Evolutionary conservation across 805 yeast genomes (phyloP), one percentile per base, ranked within the genome.

Genomic region (Yarrowia porcina): DNA sequence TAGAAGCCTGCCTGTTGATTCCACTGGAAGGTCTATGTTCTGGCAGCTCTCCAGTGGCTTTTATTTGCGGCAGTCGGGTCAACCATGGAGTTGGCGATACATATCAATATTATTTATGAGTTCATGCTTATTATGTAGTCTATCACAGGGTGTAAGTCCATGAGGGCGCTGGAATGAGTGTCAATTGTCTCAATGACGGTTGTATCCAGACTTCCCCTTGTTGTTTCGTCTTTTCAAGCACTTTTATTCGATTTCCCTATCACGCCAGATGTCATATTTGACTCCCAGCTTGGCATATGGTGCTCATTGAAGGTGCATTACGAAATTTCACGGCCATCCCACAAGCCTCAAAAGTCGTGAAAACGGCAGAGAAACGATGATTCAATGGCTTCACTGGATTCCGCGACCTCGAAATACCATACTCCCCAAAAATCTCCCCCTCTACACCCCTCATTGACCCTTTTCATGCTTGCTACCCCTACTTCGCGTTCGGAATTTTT

Each of bases 231-330:
- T 12, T 2, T n/a, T 6, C 12, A 3, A 6, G 10, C 18, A 21
- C 18, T 8, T n/a, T 13, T 41, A 15, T 2, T 1, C 7, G 44
- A 21, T 11, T 21, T 39, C 6, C 13, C 15, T 3, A 20, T 7
- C 20, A 4, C 17, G n/a, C n/a, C 20, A 12, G 6, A 7, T 8
- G 18, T 12, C 3, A 8, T 15, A 2, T 23, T 41, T 23, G 3
- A 4, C 28, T 7, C 45, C 12, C 18, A 8, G 12, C 36, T 52
- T 12, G 44, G 6, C 59, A 52, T 52, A 52, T 36, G 59, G 33
- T 8, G 35, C 36, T 52, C 44, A 52, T 52, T 52, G 44, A 52
- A 36, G 59, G 25, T 36, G 59, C 33, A 52, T 52, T 52, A 52
- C 32, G 23, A 13, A 36, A 25, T 32, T 32, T 49, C 56, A 15